Evolutionary conservation across 371 early-diverging fungal species (phyloP).

Genomic region (Zychaea mexicana): DNA sequence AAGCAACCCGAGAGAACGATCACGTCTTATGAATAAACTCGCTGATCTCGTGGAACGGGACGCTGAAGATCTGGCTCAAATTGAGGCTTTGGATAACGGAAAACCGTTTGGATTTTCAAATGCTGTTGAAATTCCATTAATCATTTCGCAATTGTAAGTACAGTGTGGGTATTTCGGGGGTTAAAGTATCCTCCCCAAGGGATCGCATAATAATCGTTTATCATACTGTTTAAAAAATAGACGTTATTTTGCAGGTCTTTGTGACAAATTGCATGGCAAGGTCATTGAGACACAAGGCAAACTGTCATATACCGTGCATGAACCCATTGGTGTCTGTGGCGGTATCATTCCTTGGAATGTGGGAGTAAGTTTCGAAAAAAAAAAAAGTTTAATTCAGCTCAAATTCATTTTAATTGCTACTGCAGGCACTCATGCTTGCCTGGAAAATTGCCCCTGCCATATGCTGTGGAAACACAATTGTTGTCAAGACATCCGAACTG

Average conservation of each 20-base stretch:
- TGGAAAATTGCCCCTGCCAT: conserved; percentile 92
- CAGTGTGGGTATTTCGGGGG: no score
- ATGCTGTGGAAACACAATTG: conserved; percentile 81
- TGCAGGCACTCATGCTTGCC: conserved; percentile 51
- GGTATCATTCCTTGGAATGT: conserved; percentile 33
- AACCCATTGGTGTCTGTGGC: conserved; percentile 82
- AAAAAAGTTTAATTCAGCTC: background rate
- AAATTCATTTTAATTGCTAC: background rate
- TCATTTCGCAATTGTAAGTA: background rate
- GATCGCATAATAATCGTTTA: background rate
- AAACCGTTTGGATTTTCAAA: conserved; percentile 30
- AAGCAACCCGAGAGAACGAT: conserved; percentile 29
- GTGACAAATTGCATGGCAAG: conserved; percentile 74
- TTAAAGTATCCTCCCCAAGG: no score
- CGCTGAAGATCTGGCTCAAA: conserved; percentile 44
- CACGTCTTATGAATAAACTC: conserved; percentile 46
- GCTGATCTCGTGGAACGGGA: conserved; percentile 50
- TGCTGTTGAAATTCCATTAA: background rate
- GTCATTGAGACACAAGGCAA: conserved; percentile 45
- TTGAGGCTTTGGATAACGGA: conserved; percentile 51
- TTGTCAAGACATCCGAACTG: conserved; percentile 89
- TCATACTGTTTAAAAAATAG: conserved; percentile 23
- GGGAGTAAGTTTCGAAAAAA: background rate
- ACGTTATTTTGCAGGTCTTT: conserved; percentile 79
- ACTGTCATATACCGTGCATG: conserved; percentile 69